phyloP scores from a whole-genome alignment of 2,329 filamentous ascomycete genomes.

The Mycosphaerella sp. region DNA sequence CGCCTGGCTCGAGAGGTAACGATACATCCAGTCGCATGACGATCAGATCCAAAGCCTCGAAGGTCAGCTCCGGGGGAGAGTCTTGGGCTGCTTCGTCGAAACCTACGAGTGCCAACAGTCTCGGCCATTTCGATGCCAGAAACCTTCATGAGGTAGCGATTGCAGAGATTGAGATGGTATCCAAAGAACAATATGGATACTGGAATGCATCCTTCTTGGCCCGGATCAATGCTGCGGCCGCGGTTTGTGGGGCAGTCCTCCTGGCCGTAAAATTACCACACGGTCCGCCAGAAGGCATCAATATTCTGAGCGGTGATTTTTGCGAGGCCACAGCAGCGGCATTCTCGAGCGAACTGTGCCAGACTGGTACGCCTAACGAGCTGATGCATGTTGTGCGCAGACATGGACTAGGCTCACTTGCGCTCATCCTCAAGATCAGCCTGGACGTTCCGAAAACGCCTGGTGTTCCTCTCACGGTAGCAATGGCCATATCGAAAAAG shows the following conservation, averaged over 20 bases:
- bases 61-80: neutral
- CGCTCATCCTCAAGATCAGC: constrained; percentile 6
- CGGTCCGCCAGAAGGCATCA: neutral
- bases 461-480: constrained; percentile 6
- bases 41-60: neutral
- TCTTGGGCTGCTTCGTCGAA: neutral
- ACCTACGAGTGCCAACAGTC: neutral
- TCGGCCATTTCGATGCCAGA: neutral
- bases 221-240: constrained; percentile 8
- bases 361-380: neutral
- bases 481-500: constrained; percentile 12
- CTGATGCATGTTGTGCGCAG: neutral
- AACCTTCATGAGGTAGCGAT: constrained; percentile 9
- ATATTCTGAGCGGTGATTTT: neutral
- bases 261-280: constrained; percentile 8
- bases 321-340: neutral
- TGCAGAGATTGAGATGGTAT: constrained; percentile 18
- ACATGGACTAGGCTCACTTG: neutral
- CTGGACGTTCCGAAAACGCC: constrained; percentile 4
- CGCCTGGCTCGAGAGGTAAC: neutral
- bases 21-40: neutral
- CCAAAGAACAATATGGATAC: constrained; percentile 15
- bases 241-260: constrained; percentile 14
- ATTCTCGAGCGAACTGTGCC: neutral
- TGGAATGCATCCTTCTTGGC: constrained; percentile 13